Conservation (phyloP, 116 monocot species). For the Cymodocea nodosa region DNA sequence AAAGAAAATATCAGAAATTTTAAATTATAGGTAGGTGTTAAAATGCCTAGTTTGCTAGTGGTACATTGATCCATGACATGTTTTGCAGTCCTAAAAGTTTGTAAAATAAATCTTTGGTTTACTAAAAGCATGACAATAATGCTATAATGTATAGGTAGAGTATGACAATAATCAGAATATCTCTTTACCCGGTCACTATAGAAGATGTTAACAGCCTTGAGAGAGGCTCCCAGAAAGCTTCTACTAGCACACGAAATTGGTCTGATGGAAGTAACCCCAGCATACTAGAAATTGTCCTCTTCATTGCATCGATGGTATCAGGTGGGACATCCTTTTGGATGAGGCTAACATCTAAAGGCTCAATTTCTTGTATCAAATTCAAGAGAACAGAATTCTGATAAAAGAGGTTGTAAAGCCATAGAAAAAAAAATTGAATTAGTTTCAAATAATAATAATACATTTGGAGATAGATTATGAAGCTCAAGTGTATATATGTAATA, state of each 20-base stretch:
- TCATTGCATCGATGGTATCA: slow-evolving; percentile 87
- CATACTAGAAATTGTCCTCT: slow-evolving; percentile 94
- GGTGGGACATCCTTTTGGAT: slow-evolving; percentile 85
- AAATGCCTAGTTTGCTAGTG: too few relatives aligned
- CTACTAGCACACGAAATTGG: slow-evolving; percentile 62
- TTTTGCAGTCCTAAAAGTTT: too few relatives aligned
- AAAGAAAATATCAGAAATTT: too few relatives aligned
- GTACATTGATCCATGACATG: too few relatives aligned
- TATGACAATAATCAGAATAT: neutral
- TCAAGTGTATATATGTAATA: neutral
- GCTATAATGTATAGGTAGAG: neutral
- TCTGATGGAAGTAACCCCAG: slow-evolving; percentile 85
- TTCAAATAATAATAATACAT: neutral
- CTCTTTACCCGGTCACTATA: slow-evolving; percentile 77
- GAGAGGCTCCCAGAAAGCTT: slow-evolving; percentile 79
- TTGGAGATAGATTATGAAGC: neutral
- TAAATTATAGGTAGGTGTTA: too few relatives aligned
- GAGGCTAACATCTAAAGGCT: slow-evolving; percentile 71
- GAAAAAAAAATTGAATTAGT: neutral
- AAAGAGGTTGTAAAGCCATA: neutral
- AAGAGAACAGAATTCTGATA: slow-evolving; percentile 66
- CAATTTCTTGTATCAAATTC: slow-evolving; percentile 86
- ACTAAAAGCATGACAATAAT: neutral
- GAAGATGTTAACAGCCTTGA: slow-evolving; percentile 81
- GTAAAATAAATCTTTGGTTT: neutral